phyloP scores from a whole-genome alignment of 441 rosid genomes.

The Croton setiger region DNA sequence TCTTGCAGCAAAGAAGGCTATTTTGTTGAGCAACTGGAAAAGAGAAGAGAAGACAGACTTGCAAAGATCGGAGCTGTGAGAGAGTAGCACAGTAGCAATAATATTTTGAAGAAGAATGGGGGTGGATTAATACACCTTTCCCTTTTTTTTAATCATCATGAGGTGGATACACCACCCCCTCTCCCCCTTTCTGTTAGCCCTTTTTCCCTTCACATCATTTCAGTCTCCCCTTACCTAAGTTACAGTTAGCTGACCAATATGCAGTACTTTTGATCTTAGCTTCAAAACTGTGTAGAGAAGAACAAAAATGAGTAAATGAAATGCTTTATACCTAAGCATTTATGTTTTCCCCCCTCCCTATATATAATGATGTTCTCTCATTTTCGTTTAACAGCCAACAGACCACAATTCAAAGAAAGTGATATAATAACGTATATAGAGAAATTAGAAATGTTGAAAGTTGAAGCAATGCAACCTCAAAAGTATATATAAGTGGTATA shows the following conservation, averaged over 20 bases:
- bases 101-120: constrained; percentile 1
- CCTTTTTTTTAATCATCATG: neutral
- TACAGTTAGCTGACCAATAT: constrained; percentile 18
- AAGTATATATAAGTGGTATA: too few species aligned
- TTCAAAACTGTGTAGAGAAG: constrained; percentile 18
- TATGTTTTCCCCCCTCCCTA: neutral
- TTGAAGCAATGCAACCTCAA: neutral
- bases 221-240: constrained; percentile 9
- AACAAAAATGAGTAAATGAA: constrained; percentile 13
- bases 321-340: constrained; percentile 15
- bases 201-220: neutral
- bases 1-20: constrained; percentile 53
- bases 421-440: neutral
- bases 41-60: constrained; percentile 2
- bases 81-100: constrained; percentile 13
- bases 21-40: constrained; percentile 41
- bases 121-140: constrained; percentile 1
- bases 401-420: neutral
- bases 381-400: neutral
- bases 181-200: neutral
- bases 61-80: constrained; percentile 5
- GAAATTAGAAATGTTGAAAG: neutral
- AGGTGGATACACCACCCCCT: neutral
- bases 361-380: neutral
- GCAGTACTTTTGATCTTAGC: constrained; percentile 13